Percentiles rank a stretch among this genome's conserved stretches.
phyloP scores from a whole-genome alignment of 164 flowering plant species.

The Magnolia officinalis region DNA sequence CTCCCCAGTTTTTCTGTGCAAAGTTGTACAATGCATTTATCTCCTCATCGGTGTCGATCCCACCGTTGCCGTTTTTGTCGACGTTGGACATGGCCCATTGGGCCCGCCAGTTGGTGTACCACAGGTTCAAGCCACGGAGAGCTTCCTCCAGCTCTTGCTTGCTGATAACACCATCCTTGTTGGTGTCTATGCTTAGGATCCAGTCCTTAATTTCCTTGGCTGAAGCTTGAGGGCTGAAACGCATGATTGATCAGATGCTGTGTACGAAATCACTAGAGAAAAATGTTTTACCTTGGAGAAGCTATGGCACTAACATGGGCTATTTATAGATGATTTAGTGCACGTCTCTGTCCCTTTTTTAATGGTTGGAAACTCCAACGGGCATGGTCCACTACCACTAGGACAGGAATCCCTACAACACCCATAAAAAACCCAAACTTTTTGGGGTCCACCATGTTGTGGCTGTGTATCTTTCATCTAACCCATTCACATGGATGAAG shows the following conservation, averaged over 20 bases:
- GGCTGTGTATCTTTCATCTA: too few species aligned
- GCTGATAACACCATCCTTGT: background rate
- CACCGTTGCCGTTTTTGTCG: background rate
- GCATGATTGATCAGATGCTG: background rate
- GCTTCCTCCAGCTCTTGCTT: background rate
- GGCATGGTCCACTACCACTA: too few species aligned
- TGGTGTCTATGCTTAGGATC: background rate
- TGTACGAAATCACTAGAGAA: too few species aligned
- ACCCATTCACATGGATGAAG: too few species aligned
- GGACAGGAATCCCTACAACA: too few species aligned
- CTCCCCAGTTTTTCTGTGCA: background rate
- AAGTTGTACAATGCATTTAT: background rate
- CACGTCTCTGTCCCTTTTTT: too few species aligned
- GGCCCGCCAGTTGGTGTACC: background rate
- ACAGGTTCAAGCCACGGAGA: background rate
- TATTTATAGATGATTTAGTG: too few species aligned
- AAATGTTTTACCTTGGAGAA: too few species aligned
- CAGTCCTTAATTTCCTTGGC: background rate
- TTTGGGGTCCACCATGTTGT: too few species aligned
- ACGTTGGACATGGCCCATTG: background rate
- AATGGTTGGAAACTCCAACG: too few species aligned
- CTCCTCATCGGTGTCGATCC: background rate
- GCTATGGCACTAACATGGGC: too few species aligned
- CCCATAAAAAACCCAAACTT: too few species aligned
- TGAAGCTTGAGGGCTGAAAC: background rate